phyloP scores from a whole-genome alignment of 2,329 filamentous ascomycete species.

The Microcyclosporella mali region DNA sequence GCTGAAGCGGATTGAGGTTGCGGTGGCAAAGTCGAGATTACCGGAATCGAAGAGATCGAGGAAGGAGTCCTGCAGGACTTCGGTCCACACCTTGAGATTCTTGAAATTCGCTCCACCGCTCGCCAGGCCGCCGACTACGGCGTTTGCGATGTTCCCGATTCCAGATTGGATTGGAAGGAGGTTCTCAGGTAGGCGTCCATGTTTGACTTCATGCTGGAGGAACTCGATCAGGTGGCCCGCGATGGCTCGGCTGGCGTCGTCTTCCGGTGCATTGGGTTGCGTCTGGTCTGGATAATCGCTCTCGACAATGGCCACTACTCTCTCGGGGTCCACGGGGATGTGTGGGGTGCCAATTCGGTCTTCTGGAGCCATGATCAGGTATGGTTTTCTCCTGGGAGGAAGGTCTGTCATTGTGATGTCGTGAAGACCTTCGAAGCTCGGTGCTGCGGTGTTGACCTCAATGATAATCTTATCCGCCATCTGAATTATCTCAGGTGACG shows the following conservation, averaged over 20 bases:
- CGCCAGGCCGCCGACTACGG: constrained; percentile 76
- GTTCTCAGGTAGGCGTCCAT: constrained; percentile 68
- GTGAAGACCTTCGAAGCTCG: constrained; percentile 80
- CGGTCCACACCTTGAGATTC: constrained; percentile 87
- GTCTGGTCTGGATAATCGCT: constrained; percentile 76
- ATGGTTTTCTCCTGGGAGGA: constrained; percentile 74
- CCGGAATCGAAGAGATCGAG: constrained; percentile 86
- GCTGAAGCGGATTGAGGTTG: constrained; percentile 84
- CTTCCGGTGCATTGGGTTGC: constrained; percentile 67
- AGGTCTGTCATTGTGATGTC: constrained; percentile 87
- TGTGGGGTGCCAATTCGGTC: constrained; percentile 78
- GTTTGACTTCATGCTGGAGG: constrained; percentile 76
- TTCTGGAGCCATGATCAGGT: constrained; percentile 76
- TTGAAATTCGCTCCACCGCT: constrained; percentile 69
- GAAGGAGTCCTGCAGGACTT: constrained; percentile 89
- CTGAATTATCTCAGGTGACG: constrained; percentile 74
- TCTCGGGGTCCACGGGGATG: constrained; percentile 77
- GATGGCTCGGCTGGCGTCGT: constrained; percentile 66
- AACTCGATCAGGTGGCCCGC: constrained; percentile 76
- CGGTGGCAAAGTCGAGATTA: constrained; percentile 81
- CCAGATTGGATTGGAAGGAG: constrained; percentile 79
- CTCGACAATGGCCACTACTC: constrained; percentile 78
- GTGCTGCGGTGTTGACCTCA: constrained; percentile 82
- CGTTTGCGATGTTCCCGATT: constrained; percentile 90
- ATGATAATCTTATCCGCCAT: constrained; percentile 93